A percentile compares a stretch with the other conserved stretches of the same genome.
phyloP scores from a whole-genome alignment of 305 asterid genomes.

The Fraxinus sp. region DNA sequence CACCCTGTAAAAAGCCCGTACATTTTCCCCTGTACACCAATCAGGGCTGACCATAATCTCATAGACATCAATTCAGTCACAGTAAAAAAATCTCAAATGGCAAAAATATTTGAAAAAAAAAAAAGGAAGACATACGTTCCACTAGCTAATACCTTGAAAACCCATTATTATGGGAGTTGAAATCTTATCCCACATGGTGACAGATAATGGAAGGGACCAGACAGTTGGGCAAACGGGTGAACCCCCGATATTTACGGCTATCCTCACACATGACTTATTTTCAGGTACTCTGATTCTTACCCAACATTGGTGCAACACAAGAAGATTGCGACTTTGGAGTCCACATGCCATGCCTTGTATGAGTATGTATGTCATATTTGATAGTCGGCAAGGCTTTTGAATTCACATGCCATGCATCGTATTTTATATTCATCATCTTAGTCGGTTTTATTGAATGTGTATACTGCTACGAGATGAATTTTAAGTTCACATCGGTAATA shows the following conservation, averaged over 20 bases:
- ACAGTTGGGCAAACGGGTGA: conserved; percentile 16
- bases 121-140: background rate
- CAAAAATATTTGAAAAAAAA: too few species aligned
- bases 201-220: conserved; percentile 20
- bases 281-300: background rate
- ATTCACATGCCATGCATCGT: background rate
- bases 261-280: conserved; percentile 20
- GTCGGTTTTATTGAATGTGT: background rate
- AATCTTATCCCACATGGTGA: conserved; percentile 24
- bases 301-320: conserved; percentile 16
- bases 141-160: background rate
- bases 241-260: conserved; percentile 52
- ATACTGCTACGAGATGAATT: background rate
- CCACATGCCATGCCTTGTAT: background rate
- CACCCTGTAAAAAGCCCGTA: too few species aligned
- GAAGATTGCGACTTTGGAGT: conserved; percentile 11
- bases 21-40: too few species aligned
- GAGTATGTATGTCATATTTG: background rate
- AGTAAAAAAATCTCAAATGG: background rate
- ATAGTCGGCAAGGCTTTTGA: background rate
- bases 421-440: background rate
- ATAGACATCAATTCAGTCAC: background rate
- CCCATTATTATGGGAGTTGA: background rate
- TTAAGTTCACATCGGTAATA: background rate
- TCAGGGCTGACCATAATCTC: too few species aligned